Percentiles rank a stretch among this genome's conserved stretches.
phyloP scores from a whole-genome alignment of 257 asterid genomes.

The Plantago elongata region DNA sequence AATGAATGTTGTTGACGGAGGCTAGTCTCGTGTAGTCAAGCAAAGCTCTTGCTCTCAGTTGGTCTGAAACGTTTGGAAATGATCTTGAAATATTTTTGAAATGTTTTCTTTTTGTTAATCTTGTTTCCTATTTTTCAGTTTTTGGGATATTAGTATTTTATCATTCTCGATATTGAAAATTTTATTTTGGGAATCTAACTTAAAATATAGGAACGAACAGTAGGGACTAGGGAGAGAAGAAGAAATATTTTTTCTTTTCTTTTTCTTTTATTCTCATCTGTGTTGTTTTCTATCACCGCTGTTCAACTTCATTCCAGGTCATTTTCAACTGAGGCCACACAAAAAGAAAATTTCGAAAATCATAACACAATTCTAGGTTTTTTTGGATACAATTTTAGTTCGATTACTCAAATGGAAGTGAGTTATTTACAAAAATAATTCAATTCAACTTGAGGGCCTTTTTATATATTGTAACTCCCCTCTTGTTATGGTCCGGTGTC shows the following conservation, averaged over 20 bases:
- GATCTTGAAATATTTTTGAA: slow-evolving; percentile 24
- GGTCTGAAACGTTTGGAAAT: slow-evolving; percentile 22
- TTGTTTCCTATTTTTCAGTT: slow-evolving; percentile 7
- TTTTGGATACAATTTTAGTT: too few relatives aligned
- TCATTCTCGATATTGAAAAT: slow-evolving; percentile 14
- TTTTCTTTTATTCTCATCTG: neutral
- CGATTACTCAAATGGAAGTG: too few relatives aligned
- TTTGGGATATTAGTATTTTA: neutral
- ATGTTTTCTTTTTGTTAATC: slow-evolving; percentile 18
- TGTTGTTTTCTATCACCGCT: slow-evolving; percentile 20
- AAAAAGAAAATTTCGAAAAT: too few relatives aligned
- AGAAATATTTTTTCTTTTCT: slow-evolving; percentile 14
- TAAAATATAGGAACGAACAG: neutral
- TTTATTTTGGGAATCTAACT: slow-evolving; percentile 3
- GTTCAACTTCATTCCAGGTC: slow-evolving; percentile 21
- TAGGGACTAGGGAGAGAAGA: slow-evolving; percentile 18
- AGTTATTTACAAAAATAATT: too few relatives aligned
- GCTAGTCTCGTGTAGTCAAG: too few relatives aligned
- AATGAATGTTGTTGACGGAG: slow-evolving; percentile 14
- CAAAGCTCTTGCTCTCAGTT: neutral
- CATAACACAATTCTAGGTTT: too few relatives aligned
- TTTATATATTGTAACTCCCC: too few relatives aligned
- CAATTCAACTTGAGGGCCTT: too few relatives aligned
- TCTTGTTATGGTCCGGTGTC: too few relatives aligned
- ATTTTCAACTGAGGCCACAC: slow-evolving; percentile 13